These are phyloP conservation scores for Aspergillus proliferans DNA, from an alignment of 2,329 filamentous ascomycete genomes.

Conservation along the genomic window DNA sequence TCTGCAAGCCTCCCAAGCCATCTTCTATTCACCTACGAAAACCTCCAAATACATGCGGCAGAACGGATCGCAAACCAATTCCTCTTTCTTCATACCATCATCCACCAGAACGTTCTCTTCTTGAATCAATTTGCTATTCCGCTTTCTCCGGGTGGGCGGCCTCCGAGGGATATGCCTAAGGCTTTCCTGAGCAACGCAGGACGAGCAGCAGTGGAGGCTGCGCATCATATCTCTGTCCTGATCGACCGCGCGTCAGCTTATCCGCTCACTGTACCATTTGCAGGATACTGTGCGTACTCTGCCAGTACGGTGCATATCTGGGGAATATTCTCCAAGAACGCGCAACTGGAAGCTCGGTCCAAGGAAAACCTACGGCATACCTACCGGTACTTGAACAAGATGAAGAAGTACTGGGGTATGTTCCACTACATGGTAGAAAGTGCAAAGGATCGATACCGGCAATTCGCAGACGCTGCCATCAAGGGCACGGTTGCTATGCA, in stretches of 20 bases:
- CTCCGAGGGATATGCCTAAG: conserved; percentile 65
- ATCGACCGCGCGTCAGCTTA: conserved; percentile 74
- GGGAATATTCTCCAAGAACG: conserved; percentile 81
- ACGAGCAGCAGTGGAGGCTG: conserved; percentile 71
- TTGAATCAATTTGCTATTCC: conserved; percentile 82
- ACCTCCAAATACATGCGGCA: conserved; percentile 75
- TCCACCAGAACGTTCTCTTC: conserved; percentile 85
- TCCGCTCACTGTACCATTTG: conserved; percentile 81
- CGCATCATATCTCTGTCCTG: conserved; percentile 77
- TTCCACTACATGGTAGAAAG: conserved; percentile 96
- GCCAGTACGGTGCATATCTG: conserved; percentile 93
- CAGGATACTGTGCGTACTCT: conserved; percentile 89
- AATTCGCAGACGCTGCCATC: conserved; percentile 73
- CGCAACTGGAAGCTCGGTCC: conserved; percentile 65
- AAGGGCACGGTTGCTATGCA: conserved; percentile 49
- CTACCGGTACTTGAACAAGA: conserved; percentile 82
- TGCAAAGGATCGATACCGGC: conserved; percentile 78
- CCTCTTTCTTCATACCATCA: conserved; percentile 80
- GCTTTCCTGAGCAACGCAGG: conserved; percentile 71
- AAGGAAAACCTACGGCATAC: conserved; percentile 83
- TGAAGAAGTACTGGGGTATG: conserved; percentile 98
- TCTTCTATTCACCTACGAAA: conserved; percentile 72
- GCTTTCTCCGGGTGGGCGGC: conserved; percentile 56
- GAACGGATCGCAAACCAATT: conserved; percentile 87
- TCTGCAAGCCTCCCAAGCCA: conserved; percentile 61